Evolutionary conservation across 1,139 yeast species (phyloP).

Genomic region (Nakaseomyces uthaithaninus): DNA sequence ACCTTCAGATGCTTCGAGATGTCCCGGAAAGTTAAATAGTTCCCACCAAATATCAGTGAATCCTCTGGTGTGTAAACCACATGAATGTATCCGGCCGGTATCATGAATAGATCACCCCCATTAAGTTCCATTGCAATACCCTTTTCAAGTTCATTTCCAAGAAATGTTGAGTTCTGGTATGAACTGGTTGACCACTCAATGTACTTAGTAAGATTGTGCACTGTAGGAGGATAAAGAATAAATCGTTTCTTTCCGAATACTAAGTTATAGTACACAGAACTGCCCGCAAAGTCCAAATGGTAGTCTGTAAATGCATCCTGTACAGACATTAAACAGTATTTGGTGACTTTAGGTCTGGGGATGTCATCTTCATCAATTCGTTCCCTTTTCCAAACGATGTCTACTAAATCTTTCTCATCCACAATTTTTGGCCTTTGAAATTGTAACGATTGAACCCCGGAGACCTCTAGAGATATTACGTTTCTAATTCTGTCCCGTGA

Average conservation of each 20-base stretch:
- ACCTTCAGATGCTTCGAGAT: slow-evolving; percentile 55
- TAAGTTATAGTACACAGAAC: slow-evolving; percentile 82
- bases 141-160: slow-evolving; percentile 42
- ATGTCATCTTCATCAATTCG: slow-evolving; percentile 15
- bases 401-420: slow-evolving; percentile 59
- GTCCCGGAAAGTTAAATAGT: slow-evolving; percentile 61
- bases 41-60: slow-evolving; percentile 80
- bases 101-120: slow-evolving; percentile 68
- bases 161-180: slow-evolving; percentile 46
- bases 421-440: slow-evolving; percentile 63
- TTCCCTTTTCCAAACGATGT: slow-evolving; percentile 46
- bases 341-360: slow-evolving; percentile 63
- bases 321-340: slow-evolving; percentile 82
- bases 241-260: slow-evolving; percentile 66
- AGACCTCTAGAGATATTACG: slow-evolving; percentile 74
- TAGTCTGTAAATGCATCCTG: slow-evolving; percentile 76
- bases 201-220: slow-evolving; percentile 50
- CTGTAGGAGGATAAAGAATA: slow-evolving; percentile 71
- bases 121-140: slow-evolving; percentile 60
- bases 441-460: slow-evolving; percentile 42
- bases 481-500: slow-evolving; percentile 61
- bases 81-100: slow-evolving; percentile 93
- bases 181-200: slow-evolving; percentile 67
- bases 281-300: slow-evolving; percentile 88
- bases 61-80: slow-evolving; percentile 80